Evolutionary conservation across 2,329 filamentous ascomycete species (phyloP).

Genomic region (Dothideomycetes sp.): DNA sequence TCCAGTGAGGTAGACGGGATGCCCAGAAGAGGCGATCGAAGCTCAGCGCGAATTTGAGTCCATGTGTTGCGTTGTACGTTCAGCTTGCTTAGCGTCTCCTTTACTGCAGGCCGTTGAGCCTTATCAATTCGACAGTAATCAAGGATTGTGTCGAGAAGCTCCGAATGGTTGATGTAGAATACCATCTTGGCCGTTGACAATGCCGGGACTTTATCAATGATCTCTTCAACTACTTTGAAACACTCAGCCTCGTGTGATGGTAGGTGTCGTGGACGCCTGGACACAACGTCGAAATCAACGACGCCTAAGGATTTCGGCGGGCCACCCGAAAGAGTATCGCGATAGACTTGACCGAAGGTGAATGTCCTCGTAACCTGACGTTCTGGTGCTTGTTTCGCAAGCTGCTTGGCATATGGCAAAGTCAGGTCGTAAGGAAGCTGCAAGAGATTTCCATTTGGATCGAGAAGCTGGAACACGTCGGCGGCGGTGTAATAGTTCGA

Average conservation of each 20-base stretch:
- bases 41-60: slow-evolving; percentile 70
- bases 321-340: slow-evolving; percentile 65
- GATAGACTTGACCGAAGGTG: slow-evolving; percentile 78
- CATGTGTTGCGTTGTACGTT: slow-evolving; percentile 74
- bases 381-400: slow-evolving; percentile 59
- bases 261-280: slow-evolving; percentile 60
- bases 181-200: slow-evolving; percentile 61
- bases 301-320: slow-evolving; percentile 77
- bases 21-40: slow-evolving; percentile 70
- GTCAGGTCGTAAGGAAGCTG: slow-evolving; percentile 94
- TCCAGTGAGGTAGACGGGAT: slow-evolving; percentile 83
- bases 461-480: slow-evolving; percentile 70
- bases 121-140: slow-evolving; percentile 73
- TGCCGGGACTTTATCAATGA: slow-evolving; percentile 69
- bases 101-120: slow-evolving; percentile 57
- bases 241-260: slow-evolving; percentile 87
- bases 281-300: slow-evolving; percentile 95
- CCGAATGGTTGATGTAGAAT: slow-evolving; percentile 82
- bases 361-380: slow-evolving; percentile 58
- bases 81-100: slow-evolving; percentile 75
- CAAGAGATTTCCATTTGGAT: slow-evolving; percentile 73
- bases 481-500: slow-evolving; percentile 61
- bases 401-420: slow-evolving; percentile 71
- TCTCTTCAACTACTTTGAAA: slow-evolving; percentile 88
- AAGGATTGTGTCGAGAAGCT: slow-evolving; percentile 77